Conservation (phyloP, 2,329 filamentous ascomycete species). For the Proliferodiscus dingleyae region DNA sequence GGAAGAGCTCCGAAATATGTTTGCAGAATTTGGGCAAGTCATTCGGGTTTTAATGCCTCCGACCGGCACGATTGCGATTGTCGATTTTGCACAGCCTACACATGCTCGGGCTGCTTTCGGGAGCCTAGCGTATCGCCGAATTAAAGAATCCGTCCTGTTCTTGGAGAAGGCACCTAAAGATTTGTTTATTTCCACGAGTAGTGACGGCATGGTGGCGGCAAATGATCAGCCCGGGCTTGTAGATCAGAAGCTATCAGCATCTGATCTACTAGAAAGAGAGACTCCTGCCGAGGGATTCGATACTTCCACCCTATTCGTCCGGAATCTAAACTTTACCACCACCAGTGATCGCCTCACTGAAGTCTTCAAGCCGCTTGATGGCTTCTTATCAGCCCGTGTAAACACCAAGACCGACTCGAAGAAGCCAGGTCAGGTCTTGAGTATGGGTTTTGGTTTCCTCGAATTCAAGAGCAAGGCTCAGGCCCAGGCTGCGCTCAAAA, state of each 20-base stretch:
- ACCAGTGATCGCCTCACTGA: slow-evolving; percentile 71
- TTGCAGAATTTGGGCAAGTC: slow-evolving; percentile 65
- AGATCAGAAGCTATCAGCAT: slow-evolving; percentile 59
- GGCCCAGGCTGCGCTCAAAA: slow-evolving; percentile 71
- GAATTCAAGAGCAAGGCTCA: slow-evolving; percentile 77
- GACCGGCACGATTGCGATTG: slow-evolving; percentile 86
- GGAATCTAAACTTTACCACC: slow-evolving; percentile 90
- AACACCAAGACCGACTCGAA: slow-evolving; percentile 95
- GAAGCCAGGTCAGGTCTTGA: slow-evolving; percentile 78
- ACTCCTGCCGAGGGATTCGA: slow-evolving; percentile 50
- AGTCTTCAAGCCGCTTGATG: slow-evolving; percentile 74
- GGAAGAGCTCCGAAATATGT: slow-evolving; percentile 49
- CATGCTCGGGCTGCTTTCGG: slow-evolving; percentile 81
- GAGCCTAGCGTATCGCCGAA: slow-evolving; percentile 79
- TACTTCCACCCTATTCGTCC: slow-evolving; percentile 82
- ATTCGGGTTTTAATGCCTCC: slow-evolving; percentile 86
- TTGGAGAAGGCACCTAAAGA: slow-evolving; percentile 89
- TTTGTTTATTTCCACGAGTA: slow-evolving; percentile 50
- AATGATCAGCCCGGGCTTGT: slow-evolving; percentile 14
- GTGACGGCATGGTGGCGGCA: slow-evolving; percentile 11
- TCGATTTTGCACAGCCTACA: slow-evolving; percentile 75
- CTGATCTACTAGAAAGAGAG: slow-evolving; percentile 61
- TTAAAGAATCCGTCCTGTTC: slow-evolving; percentile 88
- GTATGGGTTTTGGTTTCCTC: slow-evolving; percentile 96
- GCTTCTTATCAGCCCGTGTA: slow-evolving; percentile 83